These are phyloP conservation scores for Suillus tomentosus DNA, from an alignment of 768 basidiomycete genomes.

Conservation along the genomic window DNA sequence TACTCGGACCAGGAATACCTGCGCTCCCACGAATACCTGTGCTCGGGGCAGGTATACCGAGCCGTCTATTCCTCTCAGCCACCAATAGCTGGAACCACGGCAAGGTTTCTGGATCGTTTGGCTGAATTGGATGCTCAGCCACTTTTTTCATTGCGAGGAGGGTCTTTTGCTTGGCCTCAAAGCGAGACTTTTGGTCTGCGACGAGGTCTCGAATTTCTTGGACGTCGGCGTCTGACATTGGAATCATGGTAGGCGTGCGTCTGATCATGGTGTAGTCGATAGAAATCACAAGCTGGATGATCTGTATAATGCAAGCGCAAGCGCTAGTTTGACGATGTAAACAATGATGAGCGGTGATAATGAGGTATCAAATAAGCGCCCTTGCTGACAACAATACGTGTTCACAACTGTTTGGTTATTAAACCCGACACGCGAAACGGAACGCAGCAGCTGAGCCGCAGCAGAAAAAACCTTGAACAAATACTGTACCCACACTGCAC, in stretches of 20 bases:
- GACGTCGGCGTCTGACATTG: slow-evolving; percentile 75
- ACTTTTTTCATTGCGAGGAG: slow-evolving; percentile 37
- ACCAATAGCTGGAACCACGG: slow-evolving; percentile 6
- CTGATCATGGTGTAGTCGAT: slow-evolving; percentile 58
- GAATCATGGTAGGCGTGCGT: slow-evolving; percentile 73
- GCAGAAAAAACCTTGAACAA: slow-evolving; percentile 5
- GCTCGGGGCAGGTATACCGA: slow-evolving; percentile 27
- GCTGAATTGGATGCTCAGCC: slow-evolving; percentile 32
- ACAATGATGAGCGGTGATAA: background rate
- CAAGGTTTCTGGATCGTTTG: background rate
- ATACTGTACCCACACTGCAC: background rate
- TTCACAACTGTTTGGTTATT: slow-evolving; percentile 13
- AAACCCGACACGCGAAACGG: background rate
- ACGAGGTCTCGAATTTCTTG: slow-evolving; percentile 73
- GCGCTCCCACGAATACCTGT: background rate
- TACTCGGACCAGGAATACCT: slow-evolving; percentile 19
- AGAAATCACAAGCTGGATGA: background rate
- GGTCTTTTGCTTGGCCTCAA: slow-evolving; percentile 39
- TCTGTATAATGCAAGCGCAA: background rate
- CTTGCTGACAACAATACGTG: slow-evolving; percentile 11
- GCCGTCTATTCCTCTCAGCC: slow-evolving; percentile 25
- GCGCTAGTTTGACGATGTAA: slow-evolving; percentile 8
- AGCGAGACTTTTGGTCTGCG: slow-evolving; percentile 48
- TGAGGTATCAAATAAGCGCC: slow-evolving; percentile 7
- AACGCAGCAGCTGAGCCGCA: slow-evolving; percentile 17